These are phyloP conservation scores for Nitzschia palea DNA, from an alignment of 108 stramenopile genomes.

Conservation along the genomic window DNA sequence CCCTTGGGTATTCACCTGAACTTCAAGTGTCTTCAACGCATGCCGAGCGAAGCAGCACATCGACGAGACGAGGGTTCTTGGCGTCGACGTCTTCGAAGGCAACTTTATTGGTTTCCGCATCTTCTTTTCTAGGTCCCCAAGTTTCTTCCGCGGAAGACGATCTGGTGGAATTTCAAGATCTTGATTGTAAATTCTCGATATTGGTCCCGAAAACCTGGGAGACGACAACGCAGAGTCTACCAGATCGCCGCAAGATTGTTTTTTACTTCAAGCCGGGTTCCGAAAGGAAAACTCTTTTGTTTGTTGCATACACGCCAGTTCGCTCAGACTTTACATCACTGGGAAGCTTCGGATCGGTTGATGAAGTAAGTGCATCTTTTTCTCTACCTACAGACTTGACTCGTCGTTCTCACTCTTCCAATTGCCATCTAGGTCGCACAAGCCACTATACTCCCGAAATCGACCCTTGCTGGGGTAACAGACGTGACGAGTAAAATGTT, in stretches of 20 bases:
- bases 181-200: conserved; percentile 53
- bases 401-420: neutral
- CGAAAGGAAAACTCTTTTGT: conserved; percentile 43
- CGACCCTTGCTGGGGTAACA: conserved; percentile 51
- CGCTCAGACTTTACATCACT: conserved; percentile 80
- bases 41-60: too few relatives aligned
- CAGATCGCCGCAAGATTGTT: conserved; percentile 64
- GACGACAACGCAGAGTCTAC: conserved; percentile 50
- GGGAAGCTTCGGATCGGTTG: conserved; percentile 67
- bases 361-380: conserved; percentile 28
- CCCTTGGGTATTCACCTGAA: too few relatives aligned
- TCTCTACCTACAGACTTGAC: neutral
- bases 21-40: too few relatives aligned
- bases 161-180: conserved; percentile 43
- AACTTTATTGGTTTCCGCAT: neutral
- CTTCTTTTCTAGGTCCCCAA: neutral
- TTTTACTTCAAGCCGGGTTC: conserved; percentile 55
- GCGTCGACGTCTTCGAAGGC: neutral
- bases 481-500: conserved; percentile 58
- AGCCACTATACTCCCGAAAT: conserved; percentile 82
- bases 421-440: conserved; percentile 60
- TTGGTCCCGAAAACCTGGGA: conserved; percentile 56
- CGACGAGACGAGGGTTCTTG: neutral
- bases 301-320: conserved; percentile 81
- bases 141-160: neutral